Base-by-base conservation (phyloP, 495 filamentous ascomycete species). In the Aspergillus nidulans region DNA sequence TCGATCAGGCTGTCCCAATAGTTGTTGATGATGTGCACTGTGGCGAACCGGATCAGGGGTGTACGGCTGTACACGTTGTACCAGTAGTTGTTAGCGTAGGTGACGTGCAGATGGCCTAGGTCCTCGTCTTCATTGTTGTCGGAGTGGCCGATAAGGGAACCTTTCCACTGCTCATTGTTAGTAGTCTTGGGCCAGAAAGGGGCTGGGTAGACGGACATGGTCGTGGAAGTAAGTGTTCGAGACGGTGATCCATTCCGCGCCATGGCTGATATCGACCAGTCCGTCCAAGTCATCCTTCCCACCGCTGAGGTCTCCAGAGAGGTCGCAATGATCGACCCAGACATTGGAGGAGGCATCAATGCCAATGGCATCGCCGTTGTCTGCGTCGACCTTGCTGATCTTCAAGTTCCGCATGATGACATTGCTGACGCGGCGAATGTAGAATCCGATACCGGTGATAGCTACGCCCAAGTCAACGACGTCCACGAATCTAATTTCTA, bases 181-280 rank as follows among this genome's bases (percentile, higher is more conserved):
- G 25, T 25, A 12, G 15, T 2, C 30, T 10, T 6, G 30, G 30
- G 9, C n/a, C n/a, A 12, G 30, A 34, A 13, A 34, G 30, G 9
- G 4, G 30, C 8, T 7, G 36, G 40, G 51, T 1, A 3, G 42
- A 25, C 51, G 12, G 36, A 53, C 51, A 26, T 53, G 51, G 51
- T 53, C 51, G 25, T 53, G 51, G 51, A 53, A 53, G 51, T 53
- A 53, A 6, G 51, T 53, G 51, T 53, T 53, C 15, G 51, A 53
- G 15, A 53, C 51, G 26, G 51, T 53, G 0, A 53, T 19, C 51
- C 51, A 53, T 9, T 53, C 51, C 1, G 51, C 38, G 20, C 19
- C 51, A 19, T 53, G 51, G 18, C 24, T 43, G 51, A 53, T 53
- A n/a, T 53, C 51, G 8, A 53, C 19, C 1, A 53, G 51, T 1